A percentile compares a stretch with the other conserved stretches of the same genome.
Conservation (phyloP, 805 yeast species). For the Nakazawaea ishiwadae region DNA sequence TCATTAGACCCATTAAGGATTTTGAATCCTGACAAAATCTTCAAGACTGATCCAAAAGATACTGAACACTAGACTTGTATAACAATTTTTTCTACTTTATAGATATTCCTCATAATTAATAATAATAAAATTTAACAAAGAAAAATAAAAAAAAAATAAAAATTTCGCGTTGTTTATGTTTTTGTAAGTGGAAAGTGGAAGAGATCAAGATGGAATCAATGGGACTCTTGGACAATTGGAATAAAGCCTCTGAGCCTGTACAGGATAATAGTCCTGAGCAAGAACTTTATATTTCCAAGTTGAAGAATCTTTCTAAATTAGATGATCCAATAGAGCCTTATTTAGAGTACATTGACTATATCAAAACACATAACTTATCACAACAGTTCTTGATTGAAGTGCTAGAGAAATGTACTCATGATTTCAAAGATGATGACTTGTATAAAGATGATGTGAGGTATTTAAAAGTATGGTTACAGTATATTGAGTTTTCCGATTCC, state of each 20-base stretch:
- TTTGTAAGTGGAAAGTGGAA: too few species aligned
- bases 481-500: slow-evolving; percentile 61
- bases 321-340: slow-evolving; percentile 84
- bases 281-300: not conserved
- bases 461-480: slow-evolving; percentile 75
- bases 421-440: slow-evolving; percentile 56
- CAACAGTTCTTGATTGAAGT: slow-evolving; percentile 63
- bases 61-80: not conserved
- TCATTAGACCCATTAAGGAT: slow-evolving; percentile 63
- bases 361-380: slow-evolving; percentile 55
- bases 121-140: not conserved
- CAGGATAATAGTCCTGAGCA: not conserved
- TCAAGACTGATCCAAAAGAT: slow-evolving; percentile 48
- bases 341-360: slow-evolving; percentile 75
- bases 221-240: slow-evolving; percentile 4
- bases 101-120: not conserved
- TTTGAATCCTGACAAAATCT: slow-evolving; percentile 65
- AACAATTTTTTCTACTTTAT: too few species aligned
- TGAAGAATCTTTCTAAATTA: slow-evolving; percentile 39
- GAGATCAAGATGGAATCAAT: not conserved
- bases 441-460: slow-evolving; percentile 84
- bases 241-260: not conserved
- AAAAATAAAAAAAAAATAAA: not conserved
- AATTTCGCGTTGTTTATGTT: too few species aligned
- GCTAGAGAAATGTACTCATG: slow-evolving; percentile 68